A percentile compares a stretch with the other conserved stretches of the same genome.
phyloP scores from a whole-genome alignment of 1,139 yeast species.

The Zhuliangozyma blackwelliae region DNA sequence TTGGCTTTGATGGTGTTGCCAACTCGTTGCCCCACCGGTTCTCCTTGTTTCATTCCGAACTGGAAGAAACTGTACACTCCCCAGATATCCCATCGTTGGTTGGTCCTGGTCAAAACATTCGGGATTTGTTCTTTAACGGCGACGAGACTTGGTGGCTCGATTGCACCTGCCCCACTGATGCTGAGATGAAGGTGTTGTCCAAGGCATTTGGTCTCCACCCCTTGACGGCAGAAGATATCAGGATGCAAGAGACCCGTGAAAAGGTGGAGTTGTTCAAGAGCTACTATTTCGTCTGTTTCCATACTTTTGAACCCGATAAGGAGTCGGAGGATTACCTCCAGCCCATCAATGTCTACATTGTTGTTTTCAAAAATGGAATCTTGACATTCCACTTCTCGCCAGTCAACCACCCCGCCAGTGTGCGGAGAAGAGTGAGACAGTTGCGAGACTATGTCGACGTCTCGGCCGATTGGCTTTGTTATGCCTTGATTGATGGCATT shows the following conservation, averaged over 20 bases:
- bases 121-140: constrained; percentile 55
- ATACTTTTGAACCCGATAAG: constrained; percentile 68
- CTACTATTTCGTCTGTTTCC: constrained; percentile 77
- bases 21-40: constrained; percentile 64
- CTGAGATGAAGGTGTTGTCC: constrained; percentile 58
- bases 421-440: constrained; percentile 85
- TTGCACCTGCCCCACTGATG: constrained; percentile 63
- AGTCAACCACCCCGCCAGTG: constrained; percentile 75
- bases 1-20: constrained; percentile 15
- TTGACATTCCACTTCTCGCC: constrained; percentile 82
- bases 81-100: constrained; percentile 78
- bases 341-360: constrained; percentile 80
- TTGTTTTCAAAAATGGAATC: constrained; percentile 81
- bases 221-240: constrained; percentile 75
- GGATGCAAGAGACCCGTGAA: constrained; percentile 81
- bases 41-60: constrained; percentile 74
- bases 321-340: constrained; percentile 78
- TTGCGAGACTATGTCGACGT: constrained; percentile 81
- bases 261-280: constrained; percentile 70
- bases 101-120: constrained; percentile 58
- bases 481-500: constrained; percentile 87
- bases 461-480: constrained; percentile 87
- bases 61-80: constrained; percentile 86
- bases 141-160: constrained; percentile 75
- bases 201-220: constrained; percentile 83